A percentile compares a stretch with the other conserved stretches of the same genome.
phyloP scores from a whole-genome alignment of 1,139 yeast genomes.

The Saccharomyces hybrid region DNA sequence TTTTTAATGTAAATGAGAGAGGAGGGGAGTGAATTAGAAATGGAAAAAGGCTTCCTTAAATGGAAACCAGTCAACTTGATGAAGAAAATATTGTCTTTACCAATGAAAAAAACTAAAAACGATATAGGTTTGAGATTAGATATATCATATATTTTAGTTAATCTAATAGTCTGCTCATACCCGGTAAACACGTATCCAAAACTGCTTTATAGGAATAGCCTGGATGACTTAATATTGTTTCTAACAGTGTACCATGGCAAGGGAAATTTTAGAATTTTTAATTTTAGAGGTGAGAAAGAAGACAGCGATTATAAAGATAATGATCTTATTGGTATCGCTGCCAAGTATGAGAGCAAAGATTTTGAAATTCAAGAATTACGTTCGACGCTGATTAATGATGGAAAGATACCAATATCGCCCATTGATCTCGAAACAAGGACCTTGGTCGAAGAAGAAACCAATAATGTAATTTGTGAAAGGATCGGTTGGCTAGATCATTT shows the following conservation, averaged over 20 bases:
- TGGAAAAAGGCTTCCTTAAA: not conserved
- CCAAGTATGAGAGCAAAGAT: not conserved
- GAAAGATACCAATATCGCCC: not conserved
- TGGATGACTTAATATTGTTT: slow-evolving; percentile 44
- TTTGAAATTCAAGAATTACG: not conserved
- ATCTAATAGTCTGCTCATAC: slow-evolving; percentile 62
- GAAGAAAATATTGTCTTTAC: slow-evolving; percentile 17
- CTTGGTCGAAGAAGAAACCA: not conserved
- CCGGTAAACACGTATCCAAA: slow-evolving; percentile 47
- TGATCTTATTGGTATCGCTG: slow-evolving; percentile 13
- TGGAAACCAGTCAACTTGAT: slow-evolving; percentile 14
- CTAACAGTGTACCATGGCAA: slow-evolving; percentile 42
- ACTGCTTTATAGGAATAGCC: slow-evolving; percentile 47
- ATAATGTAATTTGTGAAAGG: slow-evolving; percentile 6
- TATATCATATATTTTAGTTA: slow-evolving; percentile 54
- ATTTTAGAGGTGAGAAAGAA: slow-evolving; percentile 54
- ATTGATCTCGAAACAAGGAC: not conserved
- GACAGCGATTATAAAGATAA: slow-evolving; percentile 43
- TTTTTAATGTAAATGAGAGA: not conserved
- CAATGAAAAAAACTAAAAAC: slow-evolving; percentile 22
- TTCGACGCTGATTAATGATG: slow-evolving; percentile 2
- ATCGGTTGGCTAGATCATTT: slow-evolving; percentile 62
- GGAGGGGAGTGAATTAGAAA: not conserved
- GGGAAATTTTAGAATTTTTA: slow-evolving; percentile 63
- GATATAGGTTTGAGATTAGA: slow-evolving; percentile 39